Base-by-base conservation (phyloP, 1,284 basidiomycete species). In the Mycena citricolor region DNA sequence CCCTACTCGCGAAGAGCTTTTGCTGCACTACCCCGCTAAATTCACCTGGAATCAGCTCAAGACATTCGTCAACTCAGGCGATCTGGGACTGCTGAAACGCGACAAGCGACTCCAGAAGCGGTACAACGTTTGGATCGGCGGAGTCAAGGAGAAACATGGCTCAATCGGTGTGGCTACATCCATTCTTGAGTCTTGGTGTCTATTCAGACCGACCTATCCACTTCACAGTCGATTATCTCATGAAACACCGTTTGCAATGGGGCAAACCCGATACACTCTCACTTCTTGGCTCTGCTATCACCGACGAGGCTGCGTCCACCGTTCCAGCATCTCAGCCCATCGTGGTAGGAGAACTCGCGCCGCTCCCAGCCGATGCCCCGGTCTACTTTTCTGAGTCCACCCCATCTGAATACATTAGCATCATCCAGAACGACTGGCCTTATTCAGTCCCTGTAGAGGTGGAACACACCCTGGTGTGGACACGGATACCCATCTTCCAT, bases 371-470 rank as follows among this genome's bases (percentile, higher is more conserved):
- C 20, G 48, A 62, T 54, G 59, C 66, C 25, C 72, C 77, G 14
- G 57, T 66, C 14, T 85, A 86, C 60, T 90, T 90, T 60, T 80
- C 71, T 23, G 74, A 75, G 5, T 71, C 83, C 52, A 78, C 77
- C 10, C 74, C 81, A 1, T 55, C 70, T 5, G 67, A 77, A 28
- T 68, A 79, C 40, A 69, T 88, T 52, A 86, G 81, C 57, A 80
- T 90, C 50, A 84, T 85, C 40, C 81, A 72, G 57, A 90, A 90
- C 56, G 86, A 89, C 58, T 90, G 87, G 87, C 87, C 87, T 0
- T 90, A 90, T 61, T 88, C 85, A 19, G 86, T 89, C 8, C 87
- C 87, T 4, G 59, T 74, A 2, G 80, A 84, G 43, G 70, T 90
- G 25, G 85, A 87, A 54, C 88, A 91, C 60, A 75, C 74, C 17